Evolutionary conservation across 805 yeast genomes (phyloP).

Genomic region (Candida alai): DNA sequence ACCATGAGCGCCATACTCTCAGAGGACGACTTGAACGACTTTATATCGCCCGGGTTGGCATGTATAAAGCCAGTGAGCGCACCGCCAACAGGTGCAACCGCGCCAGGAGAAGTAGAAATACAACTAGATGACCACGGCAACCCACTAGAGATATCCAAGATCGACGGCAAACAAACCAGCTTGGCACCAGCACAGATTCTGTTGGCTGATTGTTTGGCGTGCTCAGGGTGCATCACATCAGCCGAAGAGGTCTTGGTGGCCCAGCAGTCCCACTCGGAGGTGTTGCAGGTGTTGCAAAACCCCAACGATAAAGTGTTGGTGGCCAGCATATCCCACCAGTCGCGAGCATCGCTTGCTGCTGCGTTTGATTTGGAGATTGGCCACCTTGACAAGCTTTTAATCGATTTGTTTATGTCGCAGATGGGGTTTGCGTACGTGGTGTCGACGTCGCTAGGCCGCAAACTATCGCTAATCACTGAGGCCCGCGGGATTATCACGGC

Average conservation of each 20-base stretch:
- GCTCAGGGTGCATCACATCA: conserved; percentile 95
- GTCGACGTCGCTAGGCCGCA: conserved; percentile 81
- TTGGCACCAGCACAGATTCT: conserved; percentile 83
- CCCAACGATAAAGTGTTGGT: conserved; percentile 47
- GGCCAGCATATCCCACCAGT: conserved; percentile 80
- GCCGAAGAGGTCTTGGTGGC: conserved; percentile 94
- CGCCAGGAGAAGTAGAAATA: conserved; percentile 45
- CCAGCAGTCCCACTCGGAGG: conserved; percentile 81
- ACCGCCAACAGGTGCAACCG: conserved; percentile 5
- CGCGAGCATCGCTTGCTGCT: conserved; percentile 75
- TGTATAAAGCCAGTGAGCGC: conserved; percentile 74
- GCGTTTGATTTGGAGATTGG: conserved; percentile 54
- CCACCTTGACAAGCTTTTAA: conserved; percentile 57
- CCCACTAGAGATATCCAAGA: conserved; percentile 65
- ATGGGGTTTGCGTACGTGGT: conserved; percentile 73
- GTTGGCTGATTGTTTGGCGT: conserved; percentile 89
- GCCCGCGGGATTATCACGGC: conserved; percentile 43
- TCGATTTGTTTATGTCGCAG: conserved; percentile 51
- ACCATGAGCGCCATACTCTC: conserved; percentile 83
- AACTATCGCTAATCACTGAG: conserved; percentile 50
- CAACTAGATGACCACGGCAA: conserved; percentile 56
- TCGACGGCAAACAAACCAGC: conserved; percentile 47
- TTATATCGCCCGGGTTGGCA: conserved; percentile 90
- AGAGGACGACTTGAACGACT: conserved; percentile 89
- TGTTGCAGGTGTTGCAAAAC: conserved; percentile 52